Evolutionary conservation across 352 stramenopile genomes (phyloP), one percentile per base, ranked within the genome.

Genomic region (Phytophthora pini): DNA sequence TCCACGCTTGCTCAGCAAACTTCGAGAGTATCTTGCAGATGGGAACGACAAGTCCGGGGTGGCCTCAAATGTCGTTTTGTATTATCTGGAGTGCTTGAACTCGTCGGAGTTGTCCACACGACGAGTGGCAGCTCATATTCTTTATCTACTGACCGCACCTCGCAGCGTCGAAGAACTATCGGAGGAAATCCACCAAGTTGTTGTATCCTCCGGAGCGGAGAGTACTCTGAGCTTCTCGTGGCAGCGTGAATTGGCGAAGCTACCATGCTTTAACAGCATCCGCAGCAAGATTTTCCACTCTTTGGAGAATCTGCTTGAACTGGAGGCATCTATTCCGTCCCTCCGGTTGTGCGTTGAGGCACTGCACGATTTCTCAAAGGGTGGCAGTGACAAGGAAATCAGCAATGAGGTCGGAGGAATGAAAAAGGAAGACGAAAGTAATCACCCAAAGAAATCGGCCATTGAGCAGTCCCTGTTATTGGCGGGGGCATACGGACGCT

Each of bases 11-110:
- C 63, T 89, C 24, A 44, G 40, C 12, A 89, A 91, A 38, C 54
- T 92, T 7, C 78, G 81, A 13, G 80, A 90, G 29, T 82, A 87
- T 56, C 54, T 93, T 56, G 55, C 70, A 2, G 61, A 72, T 45
- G 50, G 63, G 22, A 63, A 61, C 0, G 69, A 91, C 34, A 70
- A 43, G 10, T 62, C 75, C 2, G 65, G 48, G 0, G 74, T 76
- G 15, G 77, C 79, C 0, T 71, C 73, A 1, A 82, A 80, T 55
- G 70, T 95, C 2, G 58, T 95, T 3, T 36, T 87, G 24, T 95
- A 90, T 43, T 94, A 87, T 47, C 67, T 95, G 54, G 79, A 93
- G 22, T 81, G 84, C 41, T 65, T 95, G 27, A 82, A 80, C 31
- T 89, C 85, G 2, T 48, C 76, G 1, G 79, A 80, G 4, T 20